Evolutionary conservation across 805 yeast genomes (phyloP), one percentile per base, ranked within the genome.

Genomic region (Debaryomyces prosopidis): DNA sequence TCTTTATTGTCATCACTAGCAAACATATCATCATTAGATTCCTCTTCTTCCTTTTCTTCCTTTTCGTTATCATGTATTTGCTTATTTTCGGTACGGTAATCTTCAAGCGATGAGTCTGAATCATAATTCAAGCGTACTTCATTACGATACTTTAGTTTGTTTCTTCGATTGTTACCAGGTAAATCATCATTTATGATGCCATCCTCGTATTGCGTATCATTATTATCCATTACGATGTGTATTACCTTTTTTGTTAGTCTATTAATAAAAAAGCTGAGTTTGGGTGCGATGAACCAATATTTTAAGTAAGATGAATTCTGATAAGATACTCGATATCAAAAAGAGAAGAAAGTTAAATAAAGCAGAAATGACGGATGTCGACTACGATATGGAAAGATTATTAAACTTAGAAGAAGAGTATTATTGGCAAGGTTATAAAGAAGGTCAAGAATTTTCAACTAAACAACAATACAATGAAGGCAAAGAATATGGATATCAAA

Each of bases 401-500:
- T 63, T 87, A 33, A 75, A 81, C 52, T 58, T 85, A 20, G 96
- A 88, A 56, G 73, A 79, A 33, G 70, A 77, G 57, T 73, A 56
- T 62, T 90, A 88, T 58, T 62, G 76, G 5, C 81, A 80, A 48
- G 97, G 97, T 1, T 86, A 65, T 58, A 55, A 66, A 40, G 94
- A 88, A 49, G 98, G 96, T 1, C 76, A 76, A 33, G 63, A 68
- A 4, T 85, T 79, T 41, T 86, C 89, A 0, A 67, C 81, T 1
- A 63, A 60, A 39, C 77, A 81, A 36, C 90, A 89, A 39, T 73
- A 66, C 42, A 51, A 72, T 2, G 97, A 90, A 59, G 97, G 97
- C 1, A 85, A 84, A 57, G 89, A 88, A 57, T 84, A 82, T 52
- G 98, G 98, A 0, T 74, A 82, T 36, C 94, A 86, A 58, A 83